Base-by-base conservation (phyloP, 164 flowering plant species). In the Amborella trichopoda region DNA sequence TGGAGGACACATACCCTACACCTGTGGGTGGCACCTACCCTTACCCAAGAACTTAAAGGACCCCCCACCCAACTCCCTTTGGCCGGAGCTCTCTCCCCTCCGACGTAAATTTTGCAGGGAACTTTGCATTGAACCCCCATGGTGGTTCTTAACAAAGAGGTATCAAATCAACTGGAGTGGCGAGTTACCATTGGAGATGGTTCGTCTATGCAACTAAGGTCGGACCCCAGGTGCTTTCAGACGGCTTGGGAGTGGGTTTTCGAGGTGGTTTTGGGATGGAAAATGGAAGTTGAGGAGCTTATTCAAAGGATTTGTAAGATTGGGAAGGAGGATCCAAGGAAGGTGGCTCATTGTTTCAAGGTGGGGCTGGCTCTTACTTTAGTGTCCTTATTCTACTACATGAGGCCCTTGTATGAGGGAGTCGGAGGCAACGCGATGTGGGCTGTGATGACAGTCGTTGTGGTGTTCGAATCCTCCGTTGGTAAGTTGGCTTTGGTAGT, bases 361-460 rank as follows among this genome's bases (percentile, higher is more conserved):
- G 95, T 84, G 38, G 91, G 85, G 19, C 17, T 72, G 24, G 79
- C 91, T 44, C 83, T 85, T 21, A 64, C 75, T 21, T 27, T 70
- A 23, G 85, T 85, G 8, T 81, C 91, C 18, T 54, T 77, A 17
- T 72, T 85, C 52, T 85, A 85, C 67, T 85, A 79, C 52, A 54
- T 72, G 72, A 77, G 76, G 62, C 87, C 91, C 43, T 59, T 81
- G 55, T 79, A 81, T 53, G 66, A 79, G 6, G 83, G 88, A 13
- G 77, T 79, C 49, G 95, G 95, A 57, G 80, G 81, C 28, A 84
- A 68, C 59, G 77, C 86, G 37, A 81, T 84, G 78, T 84, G 89
- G 89, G 94, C 86, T 21, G 66, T 81, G 34, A 72, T 85, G 87
- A 85, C 95, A 1, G 88, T 81, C 46, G 95, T 85, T 8, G 91